Evolutionary conservation across 768 basidiomycete species (phyloP).

Genomic region (Rhizopogon sp.): DNA sequence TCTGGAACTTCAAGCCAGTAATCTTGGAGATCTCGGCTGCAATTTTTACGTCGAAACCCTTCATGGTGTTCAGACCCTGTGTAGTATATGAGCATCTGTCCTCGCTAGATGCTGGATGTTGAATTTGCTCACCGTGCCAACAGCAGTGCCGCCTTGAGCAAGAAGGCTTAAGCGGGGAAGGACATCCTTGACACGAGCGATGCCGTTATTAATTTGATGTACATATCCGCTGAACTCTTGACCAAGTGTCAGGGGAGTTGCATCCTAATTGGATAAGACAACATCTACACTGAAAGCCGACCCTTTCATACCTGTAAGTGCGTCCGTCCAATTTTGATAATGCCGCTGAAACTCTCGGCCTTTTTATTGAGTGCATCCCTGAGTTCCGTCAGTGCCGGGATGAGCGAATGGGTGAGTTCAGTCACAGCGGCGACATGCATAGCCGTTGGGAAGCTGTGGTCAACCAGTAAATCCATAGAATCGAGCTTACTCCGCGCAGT

Average conservation of each 20-base stretch:
- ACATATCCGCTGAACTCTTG: constrained; percentile 99
- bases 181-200: constrained; percentile 74
- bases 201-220: constrained; percentile 87
- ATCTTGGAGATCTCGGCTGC: constrained; percentile 89
- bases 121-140: constrained; percentile 74
- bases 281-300: not conserved
- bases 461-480: not conserved
- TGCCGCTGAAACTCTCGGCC: constrained; percentile 76
- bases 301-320: constrained; percentile 66
- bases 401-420: constrained; percentile 71
- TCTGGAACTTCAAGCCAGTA: constrained; percentile 88
- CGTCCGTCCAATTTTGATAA: constrained; percentile 98
- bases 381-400: constrained; percentile 84
- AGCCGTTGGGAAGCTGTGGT: constrained; percentile 87
- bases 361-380: constrained; percentile 83
- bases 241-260: constrained; percentile 94
- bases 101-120: not conserved
- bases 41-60: constrained; percentile 93
- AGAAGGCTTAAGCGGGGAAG: constrained; percentile 84
- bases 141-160: constrained; percentile 98
- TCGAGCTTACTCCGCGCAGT: not conserved
- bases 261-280: constrained; percentile 55
- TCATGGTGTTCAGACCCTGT: constrained; percentile 94
- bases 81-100: constrained; percentile 6
- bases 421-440: constrained; percentile 98